Percentiles rank a stretch among this genome's conserved stretches.
These are phyloP conservation scores for Aspergillus thermomutatus DNA, from an alignment of 2,329 filamentous ascomycete genomes.

Conservation along the genomic window DNA sequence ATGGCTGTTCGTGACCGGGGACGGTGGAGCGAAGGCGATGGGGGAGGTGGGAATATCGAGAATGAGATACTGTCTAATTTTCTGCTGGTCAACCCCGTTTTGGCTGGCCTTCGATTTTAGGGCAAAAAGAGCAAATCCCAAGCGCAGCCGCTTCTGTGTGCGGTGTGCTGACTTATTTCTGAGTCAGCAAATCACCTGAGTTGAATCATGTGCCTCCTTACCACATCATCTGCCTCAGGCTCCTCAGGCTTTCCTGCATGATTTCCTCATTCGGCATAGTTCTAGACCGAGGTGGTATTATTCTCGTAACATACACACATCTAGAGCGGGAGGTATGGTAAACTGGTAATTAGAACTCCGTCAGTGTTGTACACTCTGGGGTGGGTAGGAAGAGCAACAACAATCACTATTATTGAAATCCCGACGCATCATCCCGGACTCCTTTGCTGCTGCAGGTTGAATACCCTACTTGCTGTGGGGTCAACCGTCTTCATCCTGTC, in stretches of 20 bases:
- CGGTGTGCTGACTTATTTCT: constrained; percentile 26
- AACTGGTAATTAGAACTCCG: background rate
- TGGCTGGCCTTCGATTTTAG: constrained; percentile 20
- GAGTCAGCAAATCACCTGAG: constrained; percentile 8
- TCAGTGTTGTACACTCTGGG: background rate
- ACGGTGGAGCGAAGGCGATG: constrained; percentile 18
- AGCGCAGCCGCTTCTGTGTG: constrained; percentile 32
- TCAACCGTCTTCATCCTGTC: constrained; percentile 9
- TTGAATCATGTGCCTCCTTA: background rate
- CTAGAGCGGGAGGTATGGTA: background rate
- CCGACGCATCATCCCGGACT: constrained; percentile 6
- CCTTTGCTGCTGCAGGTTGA: constrained; percentile 7
- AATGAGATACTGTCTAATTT: constrained; percentile 28
- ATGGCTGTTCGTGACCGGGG: constrained; percentile 56
- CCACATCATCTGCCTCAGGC: background rate
- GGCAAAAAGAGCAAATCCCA: constrained; percentile 34
- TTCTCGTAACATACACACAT: background rate
- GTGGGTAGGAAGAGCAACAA: constrained; percentile 9
- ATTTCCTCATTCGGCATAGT: background rate
- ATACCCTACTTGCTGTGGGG: constrained; percentile 11
- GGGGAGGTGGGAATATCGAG: constrained; percentile 12
- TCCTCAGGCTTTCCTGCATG: background rate
- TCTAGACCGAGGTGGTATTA: background rate
- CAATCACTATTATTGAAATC: constrained; percentile 11
- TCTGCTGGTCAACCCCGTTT: constrained; percentile 25